A percentile compares a stretch with the other conserved stretches of the same genome.
phyloP scores from a whole-genome alignment of 1,284 basidiomycete species.

The Mycena citricolor region DNA sequence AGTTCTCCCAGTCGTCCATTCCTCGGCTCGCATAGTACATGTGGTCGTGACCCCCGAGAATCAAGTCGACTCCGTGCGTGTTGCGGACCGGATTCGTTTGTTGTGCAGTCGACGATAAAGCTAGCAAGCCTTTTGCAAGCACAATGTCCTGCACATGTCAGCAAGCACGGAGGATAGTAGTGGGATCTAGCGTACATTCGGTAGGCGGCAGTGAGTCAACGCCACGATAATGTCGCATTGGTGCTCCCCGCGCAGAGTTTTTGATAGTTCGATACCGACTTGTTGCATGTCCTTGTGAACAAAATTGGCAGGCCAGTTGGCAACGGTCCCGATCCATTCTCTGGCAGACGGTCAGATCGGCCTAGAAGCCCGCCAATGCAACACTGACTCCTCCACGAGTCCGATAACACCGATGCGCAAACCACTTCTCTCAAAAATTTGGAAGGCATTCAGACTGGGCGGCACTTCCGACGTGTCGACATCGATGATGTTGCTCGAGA shows the following conservation, averaged over 20 bases:
- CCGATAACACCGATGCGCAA: conserved; percentile 78
- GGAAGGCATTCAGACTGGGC: conserved; percentile 55
- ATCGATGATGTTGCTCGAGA: conserved; percentile 77
- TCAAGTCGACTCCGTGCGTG: conserved; percentile 79
- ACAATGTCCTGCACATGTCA: conserved; percentile 55
- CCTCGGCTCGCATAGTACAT: conserved; percentile 83
- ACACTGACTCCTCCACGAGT: conserved; percentile 80
- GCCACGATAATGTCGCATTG: conserved; percentile 80
- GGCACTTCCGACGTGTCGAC: conserved; percentile 57
- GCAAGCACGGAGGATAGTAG: conserved; percentile 49
- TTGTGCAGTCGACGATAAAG: conserved; percentile 58
- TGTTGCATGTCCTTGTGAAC: conserved; percentile 69
- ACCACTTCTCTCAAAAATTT: conserved; percentile 65
- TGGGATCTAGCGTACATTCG: conserved; percentile 23
- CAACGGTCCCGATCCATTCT: conserved; percentile 86
- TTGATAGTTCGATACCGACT: conserved; percentile 64
- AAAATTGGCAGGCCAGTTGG: conserved; percentile 79
- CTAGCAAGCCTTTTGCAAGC: conserved; percentile 57
- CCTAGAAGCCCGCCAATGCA: conserved; percentile 66
- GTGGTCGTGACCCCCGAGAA: conserved; percentile 92
- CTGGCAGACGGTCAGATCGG: conserved; percentile 54
- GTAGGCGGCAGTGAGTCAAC: conserved; percentile 76
- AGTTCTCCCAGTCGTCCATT: conserved; percentile 70
- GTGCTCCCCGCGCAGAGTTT: conserved; percentile 66
- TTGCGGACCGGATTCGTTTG: conserved; percentile 41